Percentiles rank a stretch among this genome's conserved stretches.
phyloP scores from a whole-genome alignment of 495 filamentous ascomycete species.

The Penicillium chermesinum region DNA sequence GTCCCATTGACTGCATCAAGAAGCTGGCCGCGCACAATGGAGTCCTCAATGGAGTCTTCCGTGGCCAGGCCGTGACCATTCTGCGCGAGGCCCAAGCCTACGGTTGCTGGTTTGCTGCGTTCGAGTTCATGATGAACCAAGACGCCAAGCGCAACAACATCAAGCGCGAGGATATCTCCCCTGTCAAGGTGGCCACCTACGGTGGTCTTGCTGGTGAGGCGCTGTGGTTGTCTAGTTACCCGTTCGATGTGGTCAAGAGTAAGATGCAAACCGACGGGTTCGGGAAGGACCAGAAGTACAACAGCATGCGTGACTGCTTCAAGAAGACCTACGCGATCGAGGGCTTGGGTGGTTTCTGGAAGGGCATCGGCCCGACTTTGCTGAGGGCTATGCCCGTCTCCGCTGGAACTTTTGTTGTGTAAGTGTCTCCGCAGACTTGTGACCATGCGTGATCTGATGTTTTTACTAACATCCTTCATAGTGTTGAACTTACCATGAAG shows the following conservation, averaged over 20 bases:
- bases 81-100: constrained; percentile 91
- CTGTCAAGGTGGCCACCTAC: constrained; percentile 83
- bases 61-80: constrained; percentile 80
- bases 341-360: constrained; percentile 87
- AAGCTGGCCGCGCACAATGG: constrained; percentile 68
- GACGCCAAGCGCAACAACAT: constrained; percentile 73
- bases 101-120: constrained; percentile 89
- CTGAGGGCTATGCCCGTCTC: constrained; percentile 96
- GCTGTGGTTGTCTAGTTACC: constrained; percentile 88
- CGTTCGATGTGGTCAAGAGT: constrained; percentile 95
- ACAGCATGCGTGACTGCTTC: constrained; percentile 86
- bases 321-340: constrained; percentile 72
- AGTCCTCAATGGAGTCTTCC: constrained; percentile 68
- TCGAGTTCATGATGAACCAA: constrained; percentile 92
- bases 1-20: constrained; percentile 83
- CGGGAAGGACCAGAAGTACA: constrained; percentile 61
- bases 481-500: constrained; percentile 45
- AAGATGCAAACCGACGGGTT: constrained; percentile 99
- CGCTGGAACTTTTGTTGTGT: constrained; percentile 90
- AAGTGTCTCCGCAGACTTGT: constrained; percentile 17
- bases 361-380: constrained; percentile 88
- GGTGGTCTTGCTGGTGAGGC: constrained; percentile 92
- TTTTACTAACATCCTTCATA: constrained; percentile 7
- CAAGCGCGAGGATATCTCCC: constrained; percentile 68
- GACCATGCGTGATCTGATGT: constrained; percentile 8